Evolutionary conservation across 2,329 filamentous ascomycete genomes (phyloP), one percentile per base, ranked within the genome.

Genomic region (Alternaria novae-zelandiae): DNA sequence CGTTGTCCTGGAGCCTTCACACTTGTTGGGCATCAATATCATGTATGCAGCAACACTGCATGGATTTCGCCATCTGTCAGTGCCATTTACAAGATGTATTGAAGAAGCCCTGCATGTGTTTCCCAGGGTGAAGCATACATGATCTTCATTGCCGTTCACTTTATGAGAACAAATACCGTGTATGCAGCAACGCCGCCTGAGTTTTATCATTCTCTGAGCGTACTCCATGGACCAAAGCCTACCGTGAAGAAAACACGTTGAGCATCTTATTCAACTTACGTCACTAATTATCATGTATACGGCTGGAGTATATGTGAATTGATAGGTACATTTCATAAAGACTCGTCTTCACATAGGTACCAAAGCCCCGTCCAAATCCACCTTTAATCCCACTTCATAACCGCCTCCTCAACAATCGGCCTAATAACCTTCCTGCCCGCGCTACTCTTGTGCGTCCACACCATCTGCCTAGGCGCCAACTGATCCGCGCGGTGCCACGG

Each of bases 391-490:
- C 82, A 83, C 0, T 58, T 67, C 67, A 74, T 71, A 0, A 84
- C 81, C 0, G 82, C 82, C 56, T 80, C 78, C 60, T 84, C 83
- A 10, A 84, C 79, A 61, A 84, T 81, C 3, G 83, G 83, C 54
- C 80, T 71, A 20, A 84, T 80, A 6, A 82, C 67, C 70, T 84
- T 84, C 54, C 83, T 76, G 1, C 82, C 82, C 8, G 80, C 81
- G 49, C 76, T 74, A 41, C 67, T 72, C 62, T 70, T 71, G 55
- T 84, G 81, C 20, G 77, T 80, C 82, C 82, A 84, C 4, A 83
- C 82, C 82, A 84, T 84, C 74, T 83, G 82, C 51, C 82, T 76
- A 7, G 68, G 72, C 0, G 79, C 77, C 47, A 84, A 70, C 76
- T 84, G 81, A 54, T 75, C 59, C 5, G 70, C 81, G 5, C 80